These are phyloP conservation scores for Clarireedia sp. DNA, from an alignment of 2,329 filamentous ascomycete genomes.

Conservation along the genomic window DNA sequence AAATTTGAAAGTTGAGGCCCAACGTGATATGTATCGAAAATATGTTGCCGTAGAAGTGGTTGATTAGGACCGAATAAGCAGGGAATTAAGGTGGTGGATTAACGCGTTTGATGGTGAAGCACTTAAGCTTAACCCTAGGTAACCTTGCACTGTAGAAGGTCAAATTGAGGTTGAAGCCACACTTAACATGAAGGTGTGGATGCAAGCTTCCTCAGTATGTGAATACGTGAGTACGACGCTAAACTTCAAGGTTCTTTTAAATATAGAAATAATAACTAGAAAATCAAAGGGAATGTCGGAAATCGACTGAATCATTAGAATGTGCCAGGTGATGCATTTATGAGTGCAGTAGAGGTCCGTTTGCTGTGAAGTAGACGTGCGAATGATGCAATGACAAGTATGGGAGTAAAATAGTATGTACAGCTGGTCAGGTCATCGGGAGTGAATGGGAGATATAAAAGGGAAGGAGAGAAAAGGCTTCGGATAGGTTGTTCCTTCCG, in stretches of 20 bases:
- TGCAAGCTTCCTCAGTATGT: too few relatives aligned
- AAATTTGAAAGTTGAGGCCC: background rate
- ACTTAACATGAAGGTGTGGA: too few relatives aligned
- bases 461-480: background rate
- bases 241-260: too few relatives aligned
- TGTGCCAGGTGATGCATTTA: background rate
- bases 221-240: too few relatives aligned
- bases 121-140: background rate
- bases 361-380: background rate
- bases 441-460: background rate
- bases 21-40: too few relatives aligned
- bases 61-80: background rate
- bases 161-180: too few relatives aligned
- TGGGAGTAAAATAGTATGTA: background rate
- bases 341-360: background rate
- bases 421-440: background rate
- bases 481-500: too few relatives aligned
- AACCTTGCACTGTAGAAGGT: too few relatives aligned
- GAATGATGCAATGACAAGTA: background rate
- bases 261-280: too few relatives aligned
- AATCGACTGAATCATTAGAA: background rate
- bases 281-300: background rate
- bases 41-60: background rate
- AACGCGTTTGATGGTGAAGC: background rate
- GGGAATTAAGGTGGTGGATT: background rate